Base-by-base conservation (phyloP, 148 eudicot species). In the Spergularia bocconei region DNA sequence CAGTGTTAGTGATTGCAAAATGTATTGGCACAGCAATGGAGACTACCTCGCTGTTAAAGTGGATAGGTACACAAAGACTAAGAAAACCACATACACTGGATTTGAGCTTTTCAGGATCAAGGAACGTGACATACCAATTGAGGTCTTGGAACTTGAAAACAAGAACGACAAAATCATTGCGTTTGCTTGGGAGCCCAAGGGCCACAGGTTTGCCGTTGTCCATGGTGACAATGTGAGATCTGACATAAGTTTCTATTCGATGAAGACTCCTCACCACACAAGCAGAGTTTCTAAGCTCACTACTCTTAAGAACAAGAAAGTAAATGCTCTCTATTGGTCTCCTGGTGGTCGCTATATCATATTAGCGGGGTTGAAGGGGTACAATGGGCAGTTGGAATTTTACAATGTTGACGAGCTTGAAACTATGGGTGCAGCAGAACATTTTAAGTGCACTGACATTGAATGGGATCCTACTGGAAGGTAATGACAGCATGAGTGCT, bases 381-480 rank as follows among this genome's bases (percentile, higher is more conserved):
- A 92, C 53, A 93, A 95, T 83, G 99, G 99, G 57, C 99, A 95
- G 75, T 76, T 95, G 79, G 99, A 95, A 74, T 95, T 95, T 73
- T 95, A 78, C 72, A 89, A 92, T 82, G 98, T 89, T 50, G 99
- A 95, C 70, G 99, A 92, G 82, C 99, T 95, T 85, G 98, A 95
- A 85, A 92, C 99, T 72, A 95, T 95, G 99, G 97, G 91, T 7
- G 79, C 91, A 19, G 83, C 89, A 63, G 99, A 95, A 83, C 99
- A 95, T 83, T 95, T 91, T 71, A 91, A 88, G 94, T 91, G 97
- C 65, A 85, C 81, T 7, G 79, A 92, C 75, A 77, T 95, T 61
- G 94, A 95, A 63, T 95, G 99, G 99, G 99, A 95, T 77, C 97
- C 99, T 47, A 90, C 98, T 41, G 98, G 98, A 77, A 95, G 98